Percentiles rank a stretch among this genome's conserved stretches.
Evolutionary conservation across 1,284 basidiomycete species (phyloP).

Genomic region (Thecaphora thlaspeos): DNA sequence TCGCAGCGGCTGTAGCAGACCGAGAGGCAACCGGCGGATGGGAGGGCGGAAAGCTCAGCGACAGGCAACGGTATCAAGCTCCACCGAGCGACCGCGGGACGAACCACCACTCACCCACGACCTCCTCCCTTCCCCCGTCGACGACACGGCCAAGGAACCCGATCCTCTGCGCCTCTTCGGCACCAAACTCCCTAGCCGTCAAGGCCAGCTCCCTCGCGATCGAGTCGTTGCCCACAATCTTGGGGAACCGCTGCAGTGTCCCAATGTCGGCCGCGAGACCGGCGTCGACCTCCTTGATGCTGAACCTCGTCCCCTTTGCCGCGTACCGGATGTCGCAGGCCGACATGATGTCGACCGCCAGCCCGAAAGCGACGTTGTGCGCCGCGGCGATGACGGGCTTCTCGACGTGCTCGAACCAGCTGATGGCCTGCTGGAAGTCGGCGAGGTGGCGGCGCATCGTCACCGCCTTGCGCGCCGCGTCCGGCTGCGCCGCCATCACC

Average conservation of each 20-base stretch:
- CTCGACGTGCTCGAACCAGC: conserved; percentile 65
- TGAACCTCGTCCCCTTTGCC: conserved; percentile 67
- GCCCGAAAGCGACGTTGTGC: conserved; percentile 73
- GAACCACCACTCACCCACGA: conserved; percentile 45
- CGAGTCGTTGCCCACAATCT: conserved; percentile 76
- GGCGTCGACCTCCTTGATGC: conserved; percentile 86
- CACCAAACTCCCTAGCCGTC: conserved; percentile 72
- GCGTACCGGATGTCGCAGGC: conserved; percentile 81
- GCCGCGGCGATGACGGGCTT: conserved; percentile 83
- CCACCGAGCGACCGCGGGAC: not conserved
- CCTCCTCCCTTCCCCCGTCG: conserved; percentile 66
- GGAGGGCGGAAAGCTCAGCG: no score
- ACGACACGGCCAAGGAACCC: conserved; percentile 78
- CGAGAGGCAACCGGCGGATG: no score
- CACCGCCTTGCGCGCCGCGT: conserved; percentile 49
- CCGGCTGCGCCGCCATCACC: conserved; percentile 23
- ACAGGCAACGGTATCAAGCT: no score
- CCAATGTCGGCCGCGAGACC: conserved; percentile 89
- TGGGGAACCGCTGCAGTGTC: conserved; percentile 79
- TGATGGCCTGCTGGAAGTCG: conserved; percentile 56
- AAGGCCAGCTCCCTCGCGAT: conserved; percentile 77
- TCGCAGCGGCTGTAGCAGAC: conserved; percentile 64
- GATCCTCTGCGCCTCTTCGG: conserved; percentile 69
- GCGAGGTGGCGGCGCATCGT: conserved; percentile 43
- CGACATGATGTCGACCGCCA: conserved; percentile 72